Conservation (phyloP, 176 grass and related monocot species). For the Alloteropsis semialata region DNA sequence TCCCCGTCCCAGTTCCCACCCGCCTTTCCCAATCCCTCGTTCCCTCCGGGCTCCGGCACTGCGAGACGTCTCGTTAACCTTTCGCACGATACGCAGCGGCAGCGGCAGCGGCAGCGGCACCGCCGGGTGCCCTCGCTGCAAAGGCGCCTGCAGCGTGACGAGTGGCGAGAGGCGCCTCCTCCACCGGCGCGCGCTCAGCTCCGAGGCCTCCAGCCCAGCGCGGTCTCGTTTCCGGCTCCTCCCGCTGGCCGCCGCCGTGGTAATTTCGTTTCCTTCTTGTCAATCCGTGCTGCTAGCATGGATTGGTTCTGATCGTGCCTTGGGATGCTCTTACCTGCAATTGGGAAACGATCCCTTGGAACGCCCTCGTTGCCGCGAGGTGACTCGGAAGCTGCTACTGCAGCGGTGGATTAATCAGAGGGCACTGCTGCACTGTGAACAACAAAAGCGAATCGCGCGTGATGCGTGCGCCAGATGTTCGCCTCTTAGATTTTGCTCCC, state of each 20-base stretch:
- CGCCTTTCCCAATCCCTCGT: conserved; percentile 25
- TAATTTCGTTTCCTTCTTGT: not conserved
- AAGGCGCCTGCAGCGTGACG: not conserved
- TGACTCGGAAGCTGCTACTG: not conserved
- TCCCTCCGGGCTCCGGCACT: not conserved
- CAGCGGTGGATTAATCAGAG: not conserved
- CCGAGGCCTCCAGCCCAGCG: not conserved
- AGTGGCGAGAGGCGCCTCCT: not conserved
- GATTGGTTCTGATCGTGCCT: not conserved
- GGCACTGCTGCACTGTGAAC: not conserved
- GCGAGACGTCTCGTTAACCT: not conserved
- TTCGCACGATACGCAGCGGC: not conserved
- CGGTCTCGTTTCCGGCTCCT: not conserved
- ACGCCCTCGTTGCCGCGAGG: not conserved
- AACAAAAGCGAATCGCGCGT: not conserved
- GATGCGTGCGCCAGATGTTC: not conserved
- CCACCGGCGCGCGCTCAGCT: not conserved
- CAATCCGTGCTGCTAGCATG: not conserved
- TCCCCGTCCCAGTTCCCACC: not conserved
- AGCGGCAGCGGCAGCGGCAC: not conserved
- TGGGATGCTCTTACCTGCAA: not conserved
- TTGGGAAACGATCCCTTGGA: not conserved
- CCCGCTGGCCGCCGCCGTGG: not conserved
- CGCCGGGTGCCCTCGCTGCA: conserved; percentile 9
- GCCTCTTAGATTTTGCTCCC: not conserved